Percentiles rank a stretch among this genome's conserved stretches.
Evolutionary conservation across 192 early-diverging fungal genomes (phyloP).

Genomic region (Coemansia sp.): DNA sequence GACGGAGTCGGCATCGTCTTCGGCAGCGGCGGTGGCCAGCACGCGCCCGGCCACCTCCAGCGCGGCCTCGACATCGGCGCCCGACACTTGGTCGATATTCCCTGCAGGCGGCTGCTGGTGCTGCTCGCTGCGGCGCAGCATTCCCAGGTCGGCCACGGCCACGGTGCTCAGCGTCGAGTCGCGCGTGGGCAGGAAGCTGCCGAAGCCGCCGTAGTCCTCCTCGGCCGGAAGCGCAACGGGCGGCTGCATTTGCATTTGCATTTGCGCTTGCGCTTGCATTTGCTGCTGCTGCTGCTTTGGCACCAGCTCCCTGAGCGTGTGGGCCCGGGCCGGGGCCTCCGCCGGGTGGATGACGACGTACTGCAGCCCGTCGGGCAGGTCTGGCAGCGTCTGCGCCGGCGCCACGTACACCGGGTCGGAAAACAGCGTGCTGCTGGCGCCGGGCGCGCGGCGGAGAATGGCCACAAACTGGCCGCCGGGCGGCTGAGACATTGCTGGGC

Average conservation of each 20-base stretch:
- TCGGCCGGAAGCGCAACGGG: conserved; percentile 6
- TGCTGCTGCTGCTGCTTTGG: neutral
- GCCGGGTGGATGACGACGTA: conserved; percentile 45
- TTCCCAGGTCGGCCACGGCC: neutral
- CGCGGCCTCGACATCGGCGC: conserved; percentile 10
- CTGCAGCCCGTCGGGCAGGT: conserved; percentile 40
- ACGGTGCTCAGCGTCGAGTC: conserved; percentile 29
- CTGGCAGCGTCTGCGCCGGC: conserved; percentile 22
- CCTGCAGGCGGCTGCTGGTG: neutral
- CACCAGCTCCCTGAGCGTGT: conserved; percentile 20
- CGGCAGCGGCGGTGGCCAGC: neutral
- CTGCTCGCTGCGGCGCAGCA: neutral
- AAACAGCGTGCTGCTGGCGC: conserved; percentile 29
- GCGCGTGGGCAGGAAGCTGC: conserved; percentile 34
- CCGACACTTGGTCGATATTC: neutral
- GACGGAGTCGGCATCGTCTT: conserved; percentile 1
- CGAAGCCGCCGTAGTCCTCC: conserved; percentile 28
- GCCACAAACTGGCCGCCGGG: conserved; percentile 35
- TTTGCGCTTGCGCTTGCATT: neutral
- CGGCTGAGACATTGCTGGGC: neutral
- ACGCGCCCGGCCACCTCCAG: conserved; percentile 14
- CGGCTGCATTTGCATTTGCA: neutral
- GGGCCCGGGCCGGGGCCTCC: neutral
- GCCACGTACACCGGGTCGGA: conserved; percentile 40
- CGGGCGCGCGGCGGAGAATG: conserved; percentile 30